Percentiles rank a stretch among this genome's conserved stretches.
Evolutionary conservation across 2,329 filamentous ascomycete species (phyloP).

Genomic region (Tolypocladium inflatum): DNA sequence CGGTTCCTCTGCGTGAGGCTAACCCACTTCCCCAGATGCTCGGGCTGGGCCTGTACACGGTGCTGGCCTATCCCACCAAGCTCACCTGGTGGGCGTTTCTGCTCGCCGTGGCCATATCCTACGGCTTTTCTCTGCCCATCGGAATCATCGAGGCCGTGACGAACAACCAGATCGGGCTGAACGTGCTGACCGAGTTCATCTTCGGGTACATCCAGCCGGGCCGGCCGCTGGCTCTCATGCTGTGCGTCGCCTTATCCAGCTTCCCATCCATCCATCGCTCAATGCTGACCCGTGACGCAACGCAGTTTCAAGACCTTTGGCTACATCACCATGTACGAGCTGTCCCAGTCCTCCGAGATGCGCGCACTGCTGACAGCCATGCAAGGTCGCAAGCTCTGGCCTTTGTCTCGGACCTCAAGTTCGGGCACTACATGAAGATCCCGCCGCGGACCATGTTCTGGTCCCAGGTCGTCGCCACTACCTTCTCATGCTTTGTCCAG

Average conservation of each 20-base stretch:
- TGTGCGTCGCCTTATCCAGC: conserved; percentile 30
- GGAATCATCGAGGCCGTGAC: conserved; percentile 63
- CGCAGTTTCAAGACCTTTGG: conserved; percentile 54
- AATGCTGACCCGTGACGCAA: not conserved
- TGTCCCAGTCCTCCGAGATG: not conserved
- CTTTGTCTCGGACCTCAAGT: conserved; percentile 58
- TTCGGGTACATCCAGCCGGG: conserved; percentile 70
- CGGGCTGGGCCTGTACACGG: conserved; percentile 40
- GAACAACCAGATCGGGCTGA: conserved; percentile 62
- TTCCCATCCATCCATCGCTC: not conserved
- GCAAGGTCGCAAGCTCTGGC: conserved; percentile 47
- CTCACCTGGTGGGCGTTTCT: conserved; percentile 66
- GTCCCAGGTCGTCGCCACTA: conserved; percentile 55
- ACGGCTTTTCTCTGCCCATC: conserved; percentile 55
- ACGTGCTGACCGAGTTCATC: conserved; percentile 66
- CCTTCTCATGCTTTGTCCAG: conserved; percentile 58
- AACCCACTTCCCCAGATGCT: conserved; percentile 34
- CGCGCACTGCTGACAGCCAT: not conserved
- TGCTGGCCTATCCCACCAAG: conserved; percentile 55
- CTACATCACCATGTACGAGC: conserved; percentile 45
- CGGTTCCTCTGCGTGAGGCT: not conserved
- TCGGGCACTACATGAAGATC: conserved; percentile 66
- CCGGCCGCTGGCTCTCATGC: conserved; percentile 62
- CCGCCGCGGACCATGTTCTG: conserved; percentile 59
- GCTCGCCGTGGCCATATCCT: conserved; percentile 54